Percentiles rank a stretch among this genome's conserved stretches.
phyloP scores from a whole-genome alignment of 2,329 filamentous ascomycete species.

The Teratosphaeria epicoccoides region DNA sequence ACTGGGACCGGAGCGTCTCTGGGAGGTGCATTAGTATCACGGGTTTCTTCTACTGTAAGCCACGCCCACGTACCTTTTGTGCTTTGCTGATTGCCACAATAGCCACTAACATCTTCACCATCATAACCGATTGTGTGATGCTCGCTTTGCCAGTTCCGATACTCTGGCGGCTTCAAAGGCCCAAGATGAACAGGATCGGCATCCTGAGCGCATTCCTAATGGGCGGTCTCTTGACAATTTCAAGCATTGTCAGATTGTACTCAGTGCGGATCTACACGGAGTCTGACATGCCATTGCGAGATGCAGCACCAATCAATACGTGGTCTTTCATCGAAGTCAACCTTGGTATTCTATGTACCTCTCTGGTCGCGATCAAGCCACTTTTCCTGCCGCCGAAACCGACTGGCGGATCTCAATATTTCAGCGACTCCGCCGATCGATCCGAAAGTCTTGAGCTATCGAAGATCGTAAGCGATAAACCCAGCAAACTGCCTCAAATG shows the following conservation, averaged over 20 bases:
- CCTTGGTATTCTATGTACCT: slow-evolving; percentile 23
- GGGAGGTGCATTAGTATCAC: slow-evolving; percentile 28
- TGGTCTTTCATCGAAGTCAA: slow-evolving; percentile 27
- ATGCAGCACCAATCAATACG: slow-evolving; percentile 20
- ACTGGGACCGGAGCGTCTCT: slow-evolving; percentile 19
- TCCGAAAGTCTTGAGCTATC: neutral
- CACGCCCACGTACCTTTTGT: neutral
- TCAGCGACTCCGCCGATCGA: neutral
- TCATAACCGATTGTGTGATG: slow-evolving; percentile 29
- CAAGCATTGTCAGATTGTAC: slow-evolving; percentile 23
- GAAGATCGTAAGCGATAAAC: neutral
- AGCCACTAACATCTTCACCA: slow-evolving; percentile 26
- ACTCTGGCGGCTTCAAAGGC: slow-evolving; percentile 27
- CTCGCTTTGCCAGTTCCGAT: slow-evolving; percentile 31
- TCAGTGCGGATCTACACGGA: slow-evolving; percentile 20
- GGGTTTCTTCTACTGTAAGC: slow-evolving; percentile 24
- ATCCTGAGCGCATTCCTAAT: slow-evolving; percentile 20
- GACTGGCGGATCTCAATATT: neutral
- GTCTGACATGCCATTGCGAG: slow-evolving; percentile 16
- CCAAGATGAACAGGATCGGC: slow-evolving; percentile 24
- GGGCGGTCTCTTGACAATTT: slow-evolving; percentile 18
- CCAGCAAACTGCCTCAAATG: neutral
- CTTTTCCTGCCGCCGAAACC: slow-evolving; percentile 4
- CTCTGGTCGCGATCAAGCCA: slow-evolving; percentile 14
- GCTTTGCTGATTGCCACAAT: neutral